These are phyloP conservation scores for Tubosaeta brunneosetosa DNA, from an alignment of 768 basidiomycete species.

Conservation along the genomic window DNA sequence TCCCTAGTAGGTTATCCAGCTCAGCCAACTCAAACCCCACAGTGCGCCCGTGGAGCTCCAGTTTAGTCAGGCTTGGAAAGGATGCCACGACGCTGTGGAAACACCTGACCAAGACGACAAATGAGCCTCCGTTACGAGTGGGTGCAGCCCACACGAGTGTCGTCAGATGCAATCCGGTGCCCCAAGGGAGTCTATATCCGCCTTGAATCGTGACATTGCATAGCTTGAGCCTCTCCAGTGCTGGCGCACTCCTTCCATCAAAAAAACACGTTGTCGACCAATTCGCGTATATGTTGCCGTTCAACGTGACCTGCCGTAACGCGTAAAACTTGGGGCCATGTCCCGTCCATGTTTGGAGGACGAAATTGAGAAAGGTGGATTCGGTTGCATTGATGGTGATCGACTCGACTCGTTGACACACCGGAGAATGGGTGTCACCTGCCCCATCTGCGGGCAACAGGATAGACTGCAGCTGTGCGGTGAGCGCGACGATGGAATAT, in stretches of 20 bases:
- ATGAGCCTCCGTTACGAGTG: constrained; percentile 1
- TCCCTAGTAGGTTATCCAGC: constrained; percentile 2
- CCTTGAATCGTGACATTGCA: constrained; percentile 16
- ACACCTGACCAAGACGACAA: constrained; percentile 11
- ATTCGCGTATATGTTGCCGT: constrained; percentile 12
- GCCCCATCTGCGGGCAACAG: constrained; percentile 3
- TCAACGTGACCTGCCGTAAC: constrained; percentile 7
- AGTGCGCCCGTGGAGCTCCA: constrained; percentile 15
- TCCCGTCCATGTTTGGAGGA: constrained; percentile 18
- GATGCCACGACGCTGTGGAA: constrained; percentile 19
- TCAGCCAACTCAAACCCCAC: constrained; percentile 8
- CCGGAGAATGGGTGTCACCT: not conserved
- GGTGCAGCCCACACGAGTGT: constrained; percentile 23
- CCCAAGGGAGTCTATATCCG: constrained; percentile 8
- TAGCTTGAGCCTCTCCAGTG: constrained; percentile 13
- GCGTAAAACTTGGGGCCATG: constrained; percentile 9
- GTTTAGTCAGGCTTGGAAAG: constrained; percentile 17
- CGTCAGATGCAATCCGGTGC: constrained; percentile 12
- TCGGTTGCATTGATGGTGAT: constrained; percentile 15
- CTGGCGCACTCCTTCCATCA: constrained; percentile 12
- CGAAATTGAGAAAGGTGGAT: constrained; percentile 14
- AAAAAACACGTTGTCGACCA: constrained; percentile 21
- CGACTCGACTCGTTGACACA: constrained; percentile 12
- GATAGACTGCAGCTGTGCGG: constrained; percentile 14
- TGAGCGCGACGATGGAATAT: constrained; percentile 13